Percentiles rank a stretch among this genome's conserved stretches.
phyloP scores from a whole-genome alignment of 768 basidiomycete species.

The Lepiota venenata region DNA sequence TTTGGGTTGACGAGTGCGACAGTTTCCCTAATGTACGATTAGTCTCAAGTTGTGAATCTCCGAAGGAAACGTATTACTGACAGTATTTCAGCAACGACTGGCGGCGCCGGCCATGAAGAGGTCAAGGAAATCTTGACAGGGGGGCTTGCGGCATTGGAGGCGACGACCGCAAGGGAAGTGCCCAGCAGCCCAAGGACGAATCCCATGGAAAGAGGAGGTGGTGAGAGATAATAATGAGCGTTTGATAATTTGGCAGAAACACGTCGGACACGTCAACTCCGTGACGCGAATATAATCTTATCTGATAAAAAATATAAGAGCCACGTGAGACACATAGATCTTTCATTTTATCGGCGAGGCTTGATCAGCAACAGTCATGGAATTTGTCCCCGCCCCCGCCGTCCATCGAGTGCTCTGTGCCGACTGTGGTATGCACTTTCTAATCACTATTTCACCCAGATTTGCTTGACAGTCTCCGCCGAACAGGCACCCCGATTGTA shows the following conservation, averaged over 20 bases:
- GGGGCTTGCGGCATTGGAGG: conserved; percentile 28
- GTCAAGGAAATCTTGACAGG: conserved; percentile 57
- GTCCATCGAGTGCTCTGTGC: conserved; percentile 85
- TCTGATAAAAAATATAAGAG: conserved; percentile 18
- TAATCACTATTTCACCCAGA: neutral
- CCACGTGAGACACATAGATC: no score
- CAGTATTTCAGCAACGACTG: conserved; percentile 63
- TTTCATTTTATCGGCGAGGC: conserved; percentile 11
- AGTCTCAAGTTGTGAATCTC: neutral
- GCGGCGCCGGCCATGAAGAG: conserved; percentile 66
- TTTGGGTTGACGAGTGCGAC: conserved; percentile 68
- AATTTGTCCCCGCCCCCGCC: conserved; percentile 71
- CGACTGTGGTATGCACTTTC: conserved; percentile 62
- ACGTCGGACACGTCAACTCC: conserved; percentile 21
- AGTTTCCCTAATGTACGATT: conserved; percentile 60
- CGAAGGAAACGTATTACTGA: conserved; percentile 29
- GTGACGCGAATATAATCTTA: conserved; percentile 1
- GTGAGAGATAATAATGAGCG: neutral
- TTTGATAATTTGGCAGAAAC: conserved; percentile 13
- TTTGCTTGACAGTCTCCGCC: neutral
- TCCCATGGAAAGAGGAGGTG: conserved; percentile 20
- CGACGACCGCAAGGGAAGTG: conserved; percentile 14
- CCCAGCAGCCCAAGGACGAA: conserved; percentile 20
- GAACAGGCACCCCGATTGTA: conserved; percentile 74
- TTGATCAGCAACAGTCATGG: conserved; percentile 45